Percentiles rank a stretch among this genome's conserved stretches.
Conservation (phyloP, 441 rosid genomes). For the Theobroma grandiflorum region DNA sequence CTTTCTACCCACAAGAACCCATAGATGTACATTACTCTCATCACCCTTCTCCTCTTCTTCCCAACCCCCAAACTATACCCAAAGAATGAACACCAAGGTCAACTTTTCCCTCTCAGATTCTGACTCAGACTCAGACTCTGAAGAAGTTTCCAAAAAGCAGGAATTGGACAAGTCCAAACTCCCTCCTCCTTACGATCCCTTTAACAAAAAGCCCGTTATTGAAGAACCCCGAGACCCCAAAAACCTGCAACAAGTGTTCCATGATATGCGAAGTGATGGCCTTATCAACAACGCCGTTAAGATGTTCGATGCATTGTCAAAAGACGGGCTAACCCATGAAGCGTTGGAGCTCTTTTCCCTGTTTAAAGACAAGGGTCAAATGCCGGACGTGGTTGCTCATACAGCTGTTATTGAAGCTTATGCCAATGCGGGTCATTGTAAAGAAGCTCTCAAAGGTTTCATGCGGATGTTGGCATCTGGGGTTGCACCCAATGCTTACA, state of each 20-base stretch:
- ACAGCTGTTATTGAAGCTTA: constrained; percentile 80
- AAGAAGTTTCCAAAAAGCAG: constrained; percentile 14
- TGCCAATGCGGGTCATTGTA: constrained; percentile 67
- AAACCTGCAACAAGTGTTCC: constrained; percentile 70
- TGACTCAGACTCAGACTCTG: constrained; percentile 59
- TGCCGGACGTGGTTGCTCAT: constrained; percentile 79
- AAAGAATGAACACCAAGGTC: constrained; percentile 57
- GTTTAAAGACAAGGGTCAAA: constrained; percentile 67
- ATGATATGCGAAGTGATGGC: constrained; percentile 64
- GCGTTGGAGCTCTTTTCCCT: constrained; percentile 72
- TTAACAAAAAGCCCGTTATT: constrained; percentile 49
- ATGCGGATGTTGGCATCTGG: constrained; percentile 72
- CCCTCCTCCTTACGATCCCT: constrained; percentile 75
- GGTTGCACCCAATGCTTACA: constrained; percentile 71
- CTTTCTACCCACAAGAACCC: not conserved
- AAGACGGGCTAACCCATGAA: constrained; percentile 77
- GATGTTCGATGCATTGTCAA: constrained; percentile 87
- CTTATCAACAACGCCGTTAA: constrained; percentile 64
- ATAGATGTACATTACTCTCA: not conserved
- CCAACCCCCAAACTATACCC: constrained; percentile 31
- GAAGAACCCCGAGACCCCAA: constrained; percentile 66
- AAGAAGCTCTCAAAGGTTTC: constrained; percentile 65
- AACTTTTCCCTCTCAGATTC: constrained; percentile 71
- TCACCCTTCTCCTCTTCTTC: constrained; percentile 35
- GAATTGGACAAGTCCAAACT: constrained; percentile 44